These are phyloP conservation scores for Leishmania aethiopica DNA, from an alignment of 208 protist species.

Conservation along the genomic window DNA sequence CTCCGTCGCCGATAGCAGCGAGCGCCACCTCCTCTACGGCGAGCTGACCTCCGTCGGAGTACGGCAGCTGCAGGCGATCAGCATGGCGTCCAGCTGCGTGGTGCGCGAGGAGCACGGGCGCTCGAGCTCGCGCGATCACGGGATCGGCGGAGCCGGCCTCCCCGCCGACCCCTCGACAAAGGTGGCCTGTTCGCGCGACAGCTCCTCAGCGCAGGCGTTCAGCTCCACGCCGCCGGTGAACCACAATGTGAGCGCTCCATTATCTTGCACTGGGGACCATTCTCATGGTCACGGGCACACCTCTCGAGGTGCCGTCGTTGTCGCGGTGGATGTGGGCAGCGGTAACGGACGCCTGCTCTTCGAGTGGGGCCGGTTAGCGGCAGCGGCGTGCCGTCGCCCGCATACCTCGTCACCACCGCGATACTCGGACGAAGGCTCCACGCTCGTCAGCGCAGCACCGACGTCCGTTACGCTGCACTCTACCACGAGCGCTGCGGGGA, in stretches of 20 bases:
- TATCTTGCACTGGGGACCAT: not conserved
- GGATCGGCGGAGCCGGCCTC: not conserved
- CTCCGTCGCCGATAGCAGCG: not conserved
- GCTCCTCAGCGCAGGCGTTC: not conserved
- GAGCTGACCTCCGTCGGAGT: constrained; percentile 69
- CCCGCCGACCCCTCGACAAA: not conserved
- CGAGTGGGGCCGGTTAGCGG: constrained; percentile 62
- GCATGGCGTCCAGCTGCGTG: constrained; percentile 24
- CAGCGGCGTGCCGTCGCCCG: constrained; percentile 26
- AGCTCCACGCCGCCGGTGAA: not conserved
- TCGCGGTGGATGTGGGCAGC: constrained; percentile 65
- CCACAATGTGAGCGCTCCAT: not conserved
- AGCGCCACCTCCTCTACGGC: constrained; percentile 62
- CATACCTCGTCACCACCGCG: constrained; percentile 1
- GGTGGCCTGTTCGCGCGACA: not conserved
- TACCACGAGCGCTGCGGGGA: not conserved
- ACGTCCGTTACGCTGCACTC: not conserved
- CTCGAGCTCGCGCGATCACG: constrained; percentile 12
- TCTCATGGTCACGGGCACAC: not conserved
- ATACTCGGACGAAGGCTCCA: not conserved
- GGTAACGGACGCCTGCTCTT: constrained; percentile 79
- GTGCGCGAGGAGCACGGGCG: constrained; percentile 14
- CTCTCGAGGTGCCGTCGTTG: constrained; percentile 28
- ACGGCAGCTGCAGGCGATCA: constrained; percentile 57
- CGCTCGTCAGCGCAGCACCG: not conserved